These are phyloP conservation scores for Trichophyton rubrum DNA, from an alignment of 2,329 filamentous ascomycete species.

Conservation along the genomic window DNA sequence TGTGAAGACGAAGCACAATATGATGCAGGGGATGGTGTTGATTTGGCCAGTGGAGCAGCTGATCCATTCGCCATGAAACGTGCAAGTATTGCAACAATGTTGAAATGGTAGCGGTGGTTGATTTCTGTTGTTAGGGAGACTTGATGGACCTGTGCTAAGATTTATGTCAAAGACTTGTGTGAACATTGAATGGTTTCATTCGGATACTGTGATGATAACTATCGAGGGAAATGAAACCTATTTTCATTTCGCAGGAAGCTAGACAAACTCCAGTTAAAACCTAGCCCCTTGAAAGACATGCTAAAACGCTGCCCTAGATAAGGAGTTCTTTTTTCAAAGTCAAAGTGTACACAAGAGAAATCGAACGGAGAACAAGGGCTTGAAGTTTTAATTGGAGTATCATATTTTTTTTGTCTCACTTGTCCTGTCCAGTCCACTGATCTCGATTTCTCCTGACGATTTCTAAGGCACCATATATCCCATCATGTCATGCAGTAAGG, in stretches of 20 bases:
- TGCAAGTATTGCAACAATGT: not conserved
- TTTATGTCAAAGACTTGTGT: not conserved
- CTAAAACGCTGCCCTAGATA: not conserved
- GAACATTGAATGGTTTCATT: not conserved
- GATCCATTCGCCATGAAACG: not conserved
- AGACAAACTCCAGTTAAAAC: not conserved
- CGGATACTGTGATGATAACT: not conserved
- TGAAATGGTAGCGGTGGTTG: not conserved
- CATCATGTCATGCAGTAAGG: conserved; percentile 5
- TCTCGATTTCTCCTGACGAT: conserved; percentile 6
- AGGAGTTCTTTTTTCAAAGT: not conserved
- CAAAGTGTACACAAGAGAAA: not conserved
- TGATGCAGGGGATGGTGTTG: not conserved
- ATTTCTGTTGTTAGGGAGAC: not conserved
- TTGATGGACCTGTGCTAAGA: not conserved
- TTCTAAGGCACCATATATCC: conserved; percentile 3
- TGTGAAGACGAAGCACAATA: not conserved
- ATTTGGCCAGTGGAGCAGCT: not conserved
- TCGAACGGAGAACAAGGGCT: not conserved
- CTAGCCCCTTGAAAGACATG: not conserved
- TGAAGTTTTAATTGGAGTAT: conserved; percentile 2
- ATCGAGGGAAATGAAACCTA: not conserved
- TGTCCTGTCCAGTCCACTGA: not conserved
- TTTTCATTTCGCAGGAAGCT: not conserved
- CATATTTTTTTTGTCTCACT: conserved; percentile 1